Conservation (phyloP, 352 stramenopile species). For the Pythium aquatile region DNA sequence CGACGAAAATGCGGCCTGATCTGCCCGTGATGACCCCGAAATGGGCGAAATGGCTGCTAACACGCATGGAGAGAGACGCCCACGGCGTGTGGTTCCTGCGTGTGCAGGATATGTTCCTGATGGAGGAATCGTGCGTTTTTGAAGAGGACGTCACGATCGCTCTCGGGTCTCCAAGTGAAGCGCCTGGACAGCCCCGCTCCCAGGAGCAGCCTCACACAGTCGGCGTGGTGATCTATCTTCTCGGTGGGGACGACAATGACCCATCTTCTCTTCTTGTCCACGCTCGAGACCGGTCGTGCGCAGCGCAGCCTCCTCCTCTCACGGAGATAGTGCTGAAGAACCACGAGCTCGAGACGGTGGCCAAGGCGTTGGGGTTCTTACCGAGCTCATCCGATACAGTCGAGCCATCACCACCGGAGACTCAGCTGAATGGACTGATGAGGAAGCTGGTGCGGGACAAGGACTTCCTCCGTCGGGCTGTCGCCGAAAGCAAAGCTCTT, state of each 20-base stretch:
- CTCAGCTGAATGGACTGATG: constrained; percentile 11
- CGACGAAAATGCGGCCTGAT: constrained; percentile 22
- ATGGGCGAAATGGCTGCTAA: constrained; percentile 27
- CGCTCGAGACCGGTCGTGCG: constrained; percentile 9
- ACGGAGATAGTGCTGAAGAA: constrained; percentile 14
- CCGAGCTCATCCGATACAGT: neutral
- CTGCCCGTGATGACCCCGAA: constrained; percentile 20
- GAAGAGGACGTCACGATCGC: constrained; percentile 17
- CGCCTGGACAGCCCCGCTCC: neutral
- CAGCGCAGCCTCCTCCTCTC: neutral
- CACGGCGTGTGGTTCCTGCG: constrained; percentile 26
- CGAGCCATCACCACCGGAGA: neutral
- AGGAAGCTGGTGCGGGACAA: constrained; percentile 30
- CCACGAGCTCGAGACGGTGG: constrained; percentile 10
- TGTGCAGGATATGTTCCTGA: constrained; percentile 18
- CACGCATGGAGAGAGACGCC: constrained; percentile 21
- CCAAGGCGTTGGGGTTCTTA: constrained; percentile 1
- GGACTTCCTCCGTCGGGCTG: constrained; percentile 33
- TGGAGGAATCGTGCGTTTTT: constrained; percentile 22
- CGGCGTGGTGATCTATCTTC: constrained; percentile 20
- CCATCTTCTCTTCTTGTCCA: constrained; percentile 21
- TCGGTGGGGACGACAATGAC: constrained; percentile 10
- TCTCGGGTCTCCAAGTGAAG: neutral
- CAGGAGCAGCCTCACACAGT: constrained; percentile 4
- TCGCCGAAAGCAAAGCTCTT: constrained; percentile 36